phyloP scores from a whole-genome alignment of 2,329 filamentous ascomycete genomes.

The Diaporthe sp. region DNA sequence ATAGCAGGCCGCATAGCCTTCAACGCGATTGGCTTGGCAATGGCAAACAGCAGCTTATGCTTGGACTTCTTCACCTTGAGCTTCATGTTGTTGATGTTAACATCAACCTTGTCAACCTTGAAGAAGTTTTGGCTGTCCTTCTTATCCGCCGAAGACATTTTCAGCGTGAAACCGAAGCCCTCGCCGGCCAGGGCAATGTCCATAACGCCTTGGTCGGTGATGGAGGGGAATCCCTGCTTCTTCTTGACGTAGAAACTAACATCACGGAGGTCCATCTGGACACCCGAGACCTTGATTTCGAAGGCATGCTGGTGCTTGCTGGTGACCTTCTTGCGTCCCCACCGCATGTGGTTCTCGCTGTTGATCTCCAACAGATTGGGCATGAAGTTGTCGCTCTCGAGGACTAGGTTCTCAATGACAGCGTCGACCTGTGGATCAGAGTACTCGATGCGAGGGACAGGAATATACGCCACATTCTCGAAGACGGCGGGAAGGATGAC shows the following conservation, averaged over 20 bases:
- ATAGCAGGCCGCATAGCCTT: constrained; percentile 87
- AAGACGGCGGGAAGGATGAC: constrained; percentile 88
- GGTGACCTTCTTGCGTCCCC: constrained; percentile 88
- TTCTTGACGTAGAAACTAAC: constrained; percentile 96
- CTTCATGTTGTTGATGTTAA: constrained; percentile 84
- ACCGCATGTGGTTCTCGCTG: constrained; percentile 95
- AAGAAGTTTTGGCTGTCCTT: constrained; percentile 87
- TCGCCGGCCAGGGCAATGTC: constrained; percentile 90
- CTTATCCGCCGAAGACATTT: constrained; percentile 84
- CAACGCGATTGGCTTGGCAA: constrained; percentile 90
- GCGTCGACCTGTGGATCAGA: constrained; percentile 87
- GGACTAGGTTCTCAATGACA: constrained; percentile 92
- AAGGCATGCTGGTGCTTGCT: constrained; percentile 85
- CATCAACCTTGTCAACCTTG: constrained; percentile 91
- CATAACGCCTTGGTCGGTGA: constrained; percentile 89
- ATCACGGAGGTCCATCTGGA: constrained; percentile 93
- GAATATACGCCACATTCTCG: constrained; percentile 89
- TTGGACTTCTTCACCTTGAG: constrained; percentile 95
- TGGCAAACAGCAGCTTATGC: constrained; percentile 89
- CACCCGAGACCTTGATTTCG: constrained; percentile 87
- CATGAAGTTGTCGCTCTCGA: constrained; percentile 97
- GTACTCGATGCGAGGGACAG: constrained; percentile 94
- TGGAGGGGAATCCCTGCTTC: constrained; percentile 91
- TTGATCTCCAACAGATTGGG: constrained; percentile 91
- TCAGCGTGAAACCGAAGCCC: constrained; percentile 93